Conservation (phyloP, 805 yeast genomes). For the Wickerhamiella spandovensis region DNA sequence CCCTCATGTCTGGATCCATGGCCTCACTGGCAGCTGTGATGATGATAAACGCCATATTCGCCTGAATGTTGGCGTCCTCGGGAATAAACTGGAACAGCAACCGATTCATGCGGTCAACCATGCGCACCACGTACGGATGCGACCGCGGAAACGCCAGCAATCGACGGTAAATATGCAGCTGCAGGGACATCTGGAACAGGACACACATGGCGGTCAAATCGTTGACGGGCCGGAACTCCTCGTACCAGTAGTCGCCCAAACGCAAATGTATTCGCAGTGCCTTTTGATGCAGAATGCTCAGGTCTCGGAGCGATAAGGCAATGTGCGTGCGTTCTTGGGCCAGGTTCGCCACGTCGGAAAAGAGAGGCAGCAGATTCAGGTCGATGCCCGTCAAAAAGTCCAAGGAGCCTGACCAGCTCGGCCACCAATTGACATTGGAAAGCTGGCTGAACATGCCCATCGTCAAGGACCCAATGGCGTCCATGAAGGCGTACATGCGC, state of each 20-base stretch:
- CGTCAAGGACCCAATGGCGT: constrained; percentile 12
- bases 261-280: constrained; percentile 13
- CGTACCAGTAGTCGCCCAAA: constrained; percentile 15
- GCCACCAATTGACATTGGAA: constrained; percentile 13
- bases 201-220: constrained; percentile 22
- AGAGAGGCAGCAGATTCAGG: constrained; percentile 42
- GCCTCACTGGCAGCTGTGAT: constrained; percentile 51
- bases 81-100: constrained; percentile 31
- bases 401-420: constrained; percentile 42
- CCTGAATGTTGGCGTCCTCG: constrained; percentile 36
- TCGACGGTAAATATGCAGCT: constrained; percentile 44
- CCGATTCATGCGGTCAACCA: constrained; percentile 30
- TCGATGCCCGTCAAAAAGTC: constrained; percentile 44
- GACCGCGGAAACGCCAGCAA: constrained; percentile 35
- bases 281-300: neutral
- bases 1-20: constrained; percentile 25
- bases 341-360: constrained; percentile 35
- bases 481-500: constrained; percentile 15
- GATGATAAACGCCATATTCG: constrained; percentile 41
- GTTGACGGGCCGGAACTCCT: constrained; percentile 13
- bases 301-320: constrained; percentile 14
- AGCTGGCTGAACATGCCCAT: neutral
- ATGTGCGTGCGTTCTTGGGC: constrained; percentile 20
- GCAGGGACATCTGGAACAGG: constrained; percentile 41
- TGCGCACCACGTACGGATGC: constrained; percentile 36